Evolutionary conservation across 1,139 yeast genomes (phyloP), one percentile per base, ranked within the genome.

Genomic region (Debaryomyces subglobosus): DNA sequence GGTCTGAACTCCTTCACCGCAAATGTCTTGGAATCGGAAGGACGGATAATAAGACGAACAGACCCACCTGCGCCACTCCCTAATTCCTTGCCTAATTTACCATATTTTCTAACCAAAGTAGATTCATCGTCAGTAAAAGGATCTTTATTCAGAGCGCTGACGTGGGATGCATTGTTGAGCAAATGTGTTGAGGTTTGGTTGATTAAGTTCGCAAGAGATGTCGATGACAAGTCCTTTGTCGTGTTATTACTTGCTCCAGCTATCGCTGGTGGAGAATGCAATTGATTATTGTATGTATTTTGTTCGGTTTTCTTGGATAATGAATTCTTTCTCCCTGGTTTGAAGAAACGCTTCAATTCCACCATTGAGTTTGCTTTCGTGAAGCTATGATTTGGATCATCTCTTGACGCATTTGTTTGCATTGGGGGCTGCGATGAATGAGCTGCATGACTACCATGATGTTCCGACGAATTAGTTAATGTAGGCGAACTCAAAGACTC

Each of bases 1-100:
- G 96, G 87, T 54, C 99, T 78, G 64, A 95, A 95, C 67, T 95
- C 98, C 67, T 95, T 95, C 36, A 95, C 98, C 0, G 99, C 99
- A 72, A 94, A 94, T 1, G 96, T 84, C 49, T 87, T 85, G 38
- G 81, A 78, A 66, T 94, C 98, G 6, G 88, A 78, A 2, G 94
- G 84, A 53, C 98, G 81, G 48, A 82, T 85, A 61, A 95, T 84
- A 47, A 94, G 76, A 51, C 95, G 84, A 13, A 95, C 99, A 1
- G 96, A 87, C 4, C 99, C 99, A 43, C 99, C 99, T 3, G 99
- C 99, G 34, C 99, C 99, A 25, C 96, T 86, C 25, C 99, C 99
- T 56, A 95, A 74, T 52, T 89, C 86, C 56, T 89, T 88, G 46
- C 97, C 97, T 54, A 92, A 74, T 58, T 86, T 89, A 52, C 96